These are phyloP conservation scores for Otatea glauca DNA, from an alignment of 176 grass and related monocot genomes.

Conservation along the genomic window DNA sequence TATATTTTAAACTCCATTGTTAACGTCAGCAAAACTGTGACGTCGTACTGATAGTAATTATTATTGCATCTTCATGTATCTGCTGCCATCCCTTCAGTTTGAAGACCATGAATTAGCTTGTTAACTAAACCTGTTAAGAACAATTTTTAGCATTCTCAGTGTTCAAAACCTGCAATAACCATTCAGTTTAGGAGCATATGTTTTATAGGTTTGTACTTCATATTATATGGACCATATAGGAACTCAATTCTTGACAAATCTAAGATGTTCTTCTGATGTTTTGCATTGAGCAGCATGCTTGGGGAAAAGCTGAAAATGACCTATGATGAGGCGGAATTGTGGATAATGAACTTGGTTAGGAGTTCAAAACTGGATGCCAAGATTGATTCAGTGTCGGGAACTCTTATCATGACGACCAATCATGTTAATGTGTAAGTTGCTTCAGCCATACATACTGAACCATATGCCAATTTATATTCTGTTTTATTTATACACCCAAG, in stretches of 20 bases:
- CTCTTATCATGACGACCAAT: slow-evolving; percentile 79
- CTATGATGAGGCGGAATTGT: slow-evolving; percentile 74
- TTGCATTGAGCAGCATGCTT: slow-evolving; percentile 66
- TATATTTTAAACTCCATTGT: neutral
- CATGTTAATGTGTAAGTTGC: slow-evolving; percentile 85
- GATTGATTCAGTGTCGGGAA: slow-evolving; percentile 82
- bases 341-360: slow-evolving; percentile 89
- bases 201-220: neutral
- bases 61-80: neutral
- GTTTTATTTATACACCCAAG: neutral
- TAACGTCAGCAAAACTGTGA: neutral
- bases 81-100: neutral
- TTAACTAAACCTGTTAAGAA: neutral
- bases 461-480: neutral
- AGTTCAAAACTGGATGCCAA: slow-evolving; percentile 89
- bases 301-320: slow-evolving; percentile 86
- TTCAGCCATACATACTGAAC: neutral
- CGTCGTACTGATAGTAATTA: neutral
- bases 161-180: neutral
- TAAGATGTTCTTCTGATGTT: neutral
- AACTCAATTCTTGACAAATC: neutral
- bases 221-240: neutral
- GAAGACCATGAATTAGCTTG: neutral
- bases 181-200: neutral
- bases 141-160: neutral